Evolutionary conservation across 2,329 filamentous ascomycete genomes (phyloP).

Genomic region (Calonectria montana): DNA sequence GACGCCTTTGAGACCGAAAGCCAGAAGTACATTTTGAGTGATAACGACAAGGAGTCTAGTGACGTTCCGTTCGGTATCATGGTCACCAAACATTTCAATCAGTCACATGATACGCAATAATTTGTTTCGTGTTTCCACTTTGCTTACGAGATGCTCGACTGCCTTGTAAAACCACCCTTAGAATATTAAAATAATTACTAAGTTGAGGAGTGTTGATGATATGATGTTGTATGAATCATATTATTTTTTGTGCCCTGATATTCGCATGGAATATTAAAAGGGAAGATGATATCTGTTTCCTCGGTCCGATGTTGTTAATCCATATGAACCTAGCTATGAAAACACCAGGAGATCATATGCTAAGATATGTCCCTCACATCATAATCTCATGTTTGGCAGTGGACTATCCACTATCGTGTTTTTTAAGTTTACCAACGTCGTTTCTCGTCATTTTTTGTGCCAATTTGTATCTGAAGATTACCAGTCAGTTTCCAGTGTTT

Average conservation of each 20-base stretch:
- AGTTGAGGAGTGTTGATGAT: no score
- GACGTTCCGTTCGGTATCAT: neutral
- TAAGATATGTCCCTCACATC: neutral
- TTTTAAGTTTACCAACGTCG: no score
- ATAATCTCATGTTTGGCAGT: no score
- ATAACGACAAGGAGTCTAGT: neutral
- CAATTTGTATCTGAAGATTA: no score
- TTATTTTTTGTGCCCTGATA: neutral
- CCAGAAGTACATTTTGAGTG: neutral
- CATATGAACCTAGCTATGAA: neutral
- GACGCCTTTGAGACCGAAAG: neutral
- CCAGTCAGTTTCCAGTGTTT: no score
- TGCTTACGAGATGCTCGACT: neutral
- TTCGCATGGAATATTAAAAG: neutral
- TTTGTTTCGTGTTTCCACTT: no score
- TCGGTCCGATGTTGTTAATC: no score
- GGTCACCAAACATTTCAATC: neutral
- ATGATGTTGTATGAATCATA: neutral
- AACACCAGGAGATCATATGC: neutral
- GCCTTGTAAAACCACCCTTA: neutral
- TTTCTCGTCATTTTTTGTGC: no score
- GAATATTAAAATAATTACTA: neutral
- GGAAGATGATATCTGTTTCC: neutral
- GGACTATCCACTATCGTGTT: no score
- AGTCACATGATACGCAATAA: neutral